Evolutionary conservation across 352 stramenopile species (phyloP).

Genomic region (Phytophthora meadii): DNA sequence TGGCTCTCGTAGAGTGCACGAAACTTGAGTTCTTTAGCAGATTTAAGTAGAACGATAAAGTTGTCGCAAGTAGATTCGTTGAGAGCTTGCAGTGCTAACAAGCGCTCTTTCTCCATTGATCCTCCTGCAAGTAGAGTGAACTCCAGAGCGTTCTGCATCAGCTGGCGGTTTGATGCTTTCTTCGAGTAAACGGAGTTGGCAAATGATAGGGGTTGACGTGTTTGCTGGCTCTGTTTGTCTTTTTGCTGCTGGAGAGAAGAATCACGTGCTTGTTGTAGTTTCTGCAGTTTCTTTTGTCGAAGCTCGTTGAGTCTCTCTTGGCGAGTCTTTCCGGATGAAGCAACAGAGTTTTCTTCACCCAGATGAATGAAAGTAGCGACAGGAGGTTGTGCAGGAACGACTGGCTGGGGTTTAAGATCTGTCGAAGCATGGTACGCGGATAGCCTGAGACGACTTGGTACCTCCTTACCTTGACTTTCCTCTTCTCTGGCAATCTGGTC

Average conservation of each 20-base stretch:
- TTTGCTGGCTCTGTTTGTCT: constrained; percentile 24
- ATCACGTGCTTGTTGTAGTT: constrained; percentile 61
- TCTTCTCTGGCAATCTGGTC: not conserved
- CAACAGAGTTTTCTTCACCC: not conserved
- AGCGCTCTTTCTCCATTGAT: constrained; percentile 66
- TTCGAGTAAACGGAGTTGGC: constrained; percentile 31
- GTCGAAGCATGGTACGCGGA: not conserved
- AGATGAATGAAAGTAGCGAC: constrained; percentile 27
- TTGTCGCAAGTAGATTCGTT: constrained; percentile 60
- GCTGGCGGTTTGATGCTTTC: constrained; percentile 65
- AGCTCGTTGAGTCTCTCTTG: constrained; percentile 54
- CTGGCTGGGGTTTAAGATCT: not conserved
- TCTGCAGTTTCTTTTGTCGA: constrained; percentile 67
- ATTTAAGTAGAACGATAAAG: constrained; percentile 82
- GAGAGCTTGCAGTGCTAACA: constrained; percentile 50
- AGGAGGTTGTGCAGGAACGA: constrained; percentile 1
- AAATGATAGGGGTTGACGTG: constrained; percentile 18
- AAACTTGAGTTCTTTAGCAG: constrained; percentile 75
- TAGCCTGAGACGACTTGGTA: not conserved
- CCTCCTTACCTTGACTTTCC: not conserved
- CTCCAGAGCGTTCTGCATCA: constrained; percentile 86
- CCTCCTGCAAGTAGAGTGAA: constrained; percentile 74
- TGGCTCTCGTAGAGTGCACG: constrained; percentile 75
- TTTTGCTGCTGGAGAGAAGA: constrained; percentile 44
- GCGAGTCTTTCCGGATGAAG: constrained; percentile 4